Evolutionary conservation across 208 protist genomes (phyloP).

Genomic region (Leishmania gerbilli): DNA sequence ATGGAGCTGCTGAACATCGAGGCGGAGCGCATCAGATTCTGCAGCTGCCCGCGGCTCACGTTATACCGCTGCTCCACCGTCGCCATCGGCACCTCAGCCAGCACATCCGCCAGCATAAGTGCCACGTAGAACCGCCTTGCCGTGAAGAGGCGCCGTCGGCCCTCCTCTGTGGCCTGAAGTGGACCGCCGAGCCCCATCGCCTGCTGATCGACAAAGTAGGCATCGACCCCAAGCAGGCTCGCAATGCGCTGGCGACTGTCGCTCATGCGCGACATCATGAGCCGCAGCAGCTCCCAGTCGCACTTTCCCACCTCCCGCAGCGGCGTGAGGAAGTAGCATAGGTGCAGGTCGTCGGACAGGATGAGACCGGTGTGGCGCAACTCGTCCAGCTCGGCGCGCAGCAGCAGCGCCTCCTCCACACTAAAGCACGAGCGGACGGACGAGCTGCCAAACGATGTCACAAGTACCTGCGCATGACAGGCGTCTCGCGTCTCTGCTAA

Average conservation of each 20-base stretch:
- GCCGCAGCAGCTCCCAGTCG: constrained; percentile 76
- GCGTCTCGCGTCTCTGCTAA: background rate
- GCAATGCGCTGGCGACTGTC: constrained; percentile 84
- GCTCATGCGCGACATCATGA: constrained; percentile 60
- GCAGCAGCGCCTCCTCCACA: constrained; percentile 74
- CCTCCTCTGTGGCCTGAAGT: constrained; percentile 36
- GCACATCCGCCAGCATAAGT: constrained; percentile 87
- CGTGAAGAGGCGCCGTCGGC: constrained; percentile 51
- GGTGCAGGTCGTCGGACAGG: constrained; percentile 87
- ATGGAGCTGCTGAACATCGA: constrained; percentile 90
- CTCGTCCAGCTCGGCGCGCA: constrained; percentile 72
- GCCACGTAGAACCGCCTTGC: constrained; percentile 89
- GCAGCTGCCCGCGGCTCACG: constrained; percentile 82
- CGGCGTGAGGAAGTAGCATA: constrained; percentile 90
- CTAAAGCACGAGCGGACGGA: constrained; percentile 84
- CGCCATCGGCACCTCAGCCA: constrained; percentile 74
- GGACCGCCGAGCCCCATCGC: constrained; percentile 60
- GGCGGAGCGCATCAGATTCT: constrained; percentile 81
- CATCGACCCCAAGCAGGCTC: constrained; percentile 68
- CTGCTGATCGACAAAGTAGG: constrained; percentile 72
- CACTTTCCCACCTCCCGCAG: constrained; percentile 73
- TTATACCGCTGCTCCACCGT: constrained; percentile 73
- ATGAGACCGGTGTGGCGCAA: constrained; percentile 76
- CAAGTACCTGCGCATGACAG: constrained; percentile 9
- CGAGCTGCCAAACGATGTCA: constrained; percentile 76